phyloP scores from a whole-genome alignment of 345 rosid genomes.

The Anastatica hierochuntica region DNA sequence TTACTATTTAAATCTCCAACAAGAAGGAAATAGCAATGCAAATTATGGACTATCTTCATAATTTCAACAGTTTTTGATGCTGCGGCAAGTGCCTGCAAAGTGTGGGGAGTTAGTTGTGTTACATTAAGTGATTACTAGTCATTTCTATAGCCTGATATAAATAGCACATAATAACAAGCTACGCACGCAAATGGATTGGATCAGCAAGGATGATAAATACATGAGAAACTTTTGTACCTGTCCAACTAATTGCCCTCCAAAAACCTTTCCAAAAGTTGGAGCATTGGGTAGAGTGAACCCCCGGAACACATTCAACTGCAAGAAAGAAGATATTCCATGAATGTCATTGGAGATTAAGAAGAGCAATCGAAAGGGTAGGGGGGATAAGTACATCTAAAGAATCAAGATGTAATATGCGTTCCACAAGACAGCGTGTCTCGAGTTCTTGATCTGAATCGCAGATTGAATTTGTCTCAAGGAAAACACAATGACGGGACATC shows the following conservation, averaged over 20 bases:
- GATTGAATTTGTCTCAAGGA: constrained; percentile 51
- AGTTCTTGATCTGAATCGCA: constrained; percentile 50
- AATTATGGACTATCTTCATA: constrained; percentile 66
- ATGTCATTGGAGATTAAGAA: no score
- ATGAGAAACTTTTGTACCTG: constrained; percentile 41
- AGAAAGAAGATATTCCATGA: background rate
- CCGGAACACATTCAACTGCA: constrained; percentile 70
- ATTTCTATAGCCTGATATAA: background rate
- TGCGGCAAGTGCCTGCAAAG: constrained; percentile 79
- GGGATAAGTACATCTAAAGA: constrained; percentile 54
- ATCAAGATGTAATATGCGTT: constrained; percentile 64
- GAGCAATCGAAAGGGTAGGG: background rate
- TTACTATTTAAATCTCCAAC: constrained; percentile 77
- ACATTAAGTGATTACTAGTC: constrained; percentile 3
- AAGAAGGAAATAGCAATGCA: constrained; percentile 80
- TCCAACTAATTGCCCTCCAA: constrained; percentile 86
- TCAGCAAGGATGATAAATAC: background rate
- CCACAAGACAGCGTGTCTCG: constrained; percentile 43
- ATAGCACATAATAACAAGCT: background rate
- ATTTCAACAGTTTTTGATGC: constrained; percentile 83
- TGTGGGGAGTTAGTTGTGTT: constrained; percentile 4
- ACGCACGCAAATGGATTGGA: background rate
- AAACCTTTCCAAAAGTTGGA: constrained; percentile 77
- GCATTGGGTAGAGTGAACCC: constrained; percentile 80
- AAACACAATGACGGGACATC: constrained; percentile 43